Evolutionary conservation across 1,139 yeast species (phyloP), one percentile per base, ranked within the genome.

Genomic region (Yamadazyma spencermartinsiae): DNA sequence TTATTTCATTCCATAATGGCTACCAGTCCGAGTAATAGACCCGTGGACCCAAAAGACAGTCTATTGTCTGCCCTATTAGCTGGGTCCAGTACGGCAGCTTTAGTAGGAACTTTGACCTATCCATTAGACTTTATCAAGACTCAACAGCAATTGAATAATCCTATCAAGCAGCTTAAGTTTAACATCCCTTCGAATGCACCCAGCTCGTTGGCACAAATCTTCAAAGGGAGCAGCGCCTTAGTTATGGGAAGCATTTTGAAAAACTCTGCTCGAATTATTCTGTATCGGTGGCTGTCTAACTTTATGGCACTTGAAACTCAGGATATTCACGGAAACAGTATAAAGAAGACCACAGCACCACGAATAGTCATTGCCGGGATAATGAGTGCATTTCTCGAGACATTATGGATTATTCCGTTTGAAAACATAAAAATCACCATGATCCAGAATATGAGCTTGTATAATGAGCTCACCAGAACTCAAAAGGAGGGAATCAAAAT

Each of bases 111-210:
- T 0, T 50, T 82, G 13, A 83, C 95, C 0, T 88, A 86, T 55
- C 97, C 98, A 0, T 76, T 90, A 49, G 98, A 90, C 57, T 86
- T 79, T 52, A 60, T 84, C 44, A 90, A 90, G 59, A 85, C 94
- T 17, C 78, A 83, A 44, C 72, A 79, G 49, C 90, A 86, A 57
- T 64, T 86, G 41, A 68, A 76, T 51, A 58, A 66, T 37, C 60
- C 63, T 40, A 64, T 62, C 24, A 42, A 44, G 45, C 68, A 67
- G 57, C 60, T 50, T 17, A 68, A 63, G 40, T 69, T 62, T 51
- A 60, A 61, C 30, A 58, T 59, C 31, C 68, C 62, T 42, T 62
- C 64, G 51, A 69, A 74, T 56, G 58, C 62, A 40, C 73, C 79
- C 7, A 48, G 61, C 15, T 51, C 68, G 6, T 34, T 69, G 10